Evolutionary conservation across 495 filamentous ascomycete species (phyloP), one percentile per base, ranked within the genome.

Genomic region (Neurospora cerealis): DNA sequence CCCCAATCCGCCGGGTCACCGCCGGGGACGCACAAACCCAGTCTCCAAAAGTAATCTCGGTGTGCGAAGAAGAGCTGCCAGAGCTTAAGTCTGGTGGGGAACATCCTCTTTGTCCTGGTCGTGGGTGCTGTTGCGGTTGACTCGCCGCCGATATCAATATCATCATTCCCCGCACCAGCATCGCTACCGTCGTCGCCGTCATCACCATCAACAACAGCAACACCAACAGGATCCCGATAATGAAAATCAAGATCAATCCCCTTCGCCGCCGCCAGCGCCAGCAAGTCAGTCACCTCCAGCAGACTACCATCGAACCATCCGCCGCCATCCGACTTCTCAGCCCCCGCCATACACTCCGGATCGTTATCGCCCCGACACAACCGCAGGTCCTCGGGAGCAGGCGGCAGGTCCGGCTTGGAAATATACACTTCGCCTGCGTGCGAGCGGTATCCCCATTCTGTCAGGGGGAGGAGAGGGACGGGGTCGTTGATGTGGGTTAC

Each of bases 51-150:
- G 79, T 99, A 99, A 82, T 99, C 96, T 71, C 96, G 86, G 84
- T 99, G 96, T 19, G 95, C 91, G 83, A 94, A 94, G 80, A 98
- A 92, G n/a, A 97, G 83, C 83, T 97, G 89, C 93, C 96, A 96
- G 11, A 95, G 86, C 79, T 91, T 91, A 75, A 90, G 91, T 66
- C 89, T 83, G 11, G 87, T 80, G 19, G 93, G 92, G 24, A 94
- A 82, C 74, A 79, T 79, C 17, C 74, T 62, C 15, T 60, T 71
- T 54, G 41, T 73, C 13, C 13, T 40, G 32, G 13, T 40, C 72
- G 13, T 66, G 28, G 32, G 54, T 34, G 15, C 13, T 34, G 24
- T 66, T 32, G 13, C 32, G 6, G 28, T 66, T 8, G 54, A 15
- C 54, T 66, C 54, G 17, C 54, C 48, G 19, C 21, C 8, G 7